Evolutionary conservation across 2,329 filamentous ascomycete genomes (phyloP), one percentile per base, ranked within the genome.

Genomic region (Scedosporium boydii): DNA sequence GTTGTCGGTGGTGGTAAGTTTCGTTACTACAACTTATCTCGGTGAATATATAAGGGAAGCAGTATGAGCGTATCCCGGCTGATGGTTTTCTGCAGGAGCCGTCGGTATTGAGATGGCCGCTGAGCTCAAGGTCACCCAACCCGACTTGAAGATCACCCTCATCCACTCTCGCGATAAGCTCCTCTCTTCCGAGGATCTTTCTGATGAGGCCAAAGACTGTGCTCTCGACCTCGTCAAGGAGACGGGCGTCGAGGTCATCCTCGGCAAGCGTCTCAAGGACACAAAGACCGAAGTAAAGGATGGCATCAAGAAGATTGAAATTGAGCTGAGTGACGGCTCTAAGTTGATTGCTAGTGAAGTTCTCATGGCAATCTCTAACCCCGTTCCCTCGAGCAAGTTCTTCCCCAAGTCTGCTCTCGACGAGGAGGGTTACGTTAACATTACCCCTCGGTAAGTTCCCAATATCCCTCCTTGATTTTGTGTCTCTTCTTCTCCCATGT

Each of bases 61-160:
- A 34, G 29, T 38, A 12, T 12, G 34, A 38, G 6, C 34, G 34
- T 38, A 38, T 38, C 10, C 12, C 12, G 10, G 4, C 34, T 12
- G 10, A 38, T 38, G 34, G 34, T 14, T 9, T 38, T 23, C 6
- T 7, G 6, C 29, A 61, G 81, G 88, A 59, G 90, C 90, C 6
- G 90, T 93, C 1, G 90, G 90, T 7, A 86, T 93, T 62, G 90
- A 93, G 71, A 91, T 93, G 81, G 89, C 90, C 0, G 85, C 88
- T 1, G 90, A 95, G 75, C 77, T 93, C 61, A 93, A 92, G 73
- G 72, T 83, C 56, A 76, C 86, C 26, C 80, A 87, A 64, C 89
- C 90, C 0, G 69, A 81, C 10, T 76, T 85, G 61, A 81, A 82
- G 48, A 86, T 93, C n/a, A 89, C 85, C 1, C 81, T 95, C 1